phyloP scores from a whole-genome alignment of 2,329 filamentous ascomycete genomes.

The Ascochyta pisi region DNA sequence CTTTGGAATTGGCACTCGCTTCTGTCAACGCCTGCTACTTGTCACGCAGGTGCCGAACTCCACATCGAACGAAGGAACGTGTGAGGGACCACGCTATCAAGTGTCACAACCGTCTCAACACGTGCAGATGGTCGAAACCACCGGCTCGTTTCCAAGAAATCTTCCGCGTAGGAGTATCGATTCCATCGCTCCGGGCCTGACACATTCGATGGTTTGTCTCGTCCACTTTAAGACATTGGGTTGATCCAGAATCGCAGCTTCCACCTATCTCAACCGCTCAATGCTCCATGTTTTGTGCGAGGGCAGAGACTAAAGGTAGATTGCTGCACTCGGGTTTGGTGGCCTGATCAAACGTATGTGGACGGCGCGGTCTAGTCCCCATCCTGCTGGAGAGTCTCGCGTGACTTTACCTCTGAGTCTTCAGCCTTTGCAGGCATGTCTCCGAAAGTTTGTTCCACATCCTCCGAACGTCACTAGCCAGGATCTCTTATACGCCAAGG shows the following conservation, averaged over 20 bases:
- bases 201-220: neutral
- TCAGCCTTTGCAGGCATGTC: neutral
- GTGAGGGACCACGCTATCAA: conserved; percentile 3
- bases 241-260: conserved; percentile 5
- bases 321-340: neutral
- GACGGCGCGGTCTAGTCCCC: neutral
- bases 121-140: conserved; percentile 10
- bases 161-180: conserved; percentile 2
- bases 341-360: neutral
- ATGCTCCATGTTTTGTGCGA: neutral
- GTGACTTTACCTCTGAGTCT: conserved; percentile 2
- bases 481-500: neutral
- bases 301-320: neutral
- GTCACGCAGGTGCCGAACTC: conserved; percentile 4
- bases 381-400: neutral
- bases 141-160: conserved; percentile 3
- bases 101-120: conserved; percentile 15
- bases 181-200: conserved; percentile 3
- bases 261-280: neutral
- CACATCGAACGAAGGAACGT: neutral
- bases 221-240: neutral
- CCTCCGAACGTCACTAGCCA: neutral
- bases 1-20: neutral
- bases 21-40: conserved; percentile 5
- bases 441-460: conserved; percentile 3